Conservation (phyloP, 1,139 yeast genomes). For the Tardiomyces depauwii region DNA sequence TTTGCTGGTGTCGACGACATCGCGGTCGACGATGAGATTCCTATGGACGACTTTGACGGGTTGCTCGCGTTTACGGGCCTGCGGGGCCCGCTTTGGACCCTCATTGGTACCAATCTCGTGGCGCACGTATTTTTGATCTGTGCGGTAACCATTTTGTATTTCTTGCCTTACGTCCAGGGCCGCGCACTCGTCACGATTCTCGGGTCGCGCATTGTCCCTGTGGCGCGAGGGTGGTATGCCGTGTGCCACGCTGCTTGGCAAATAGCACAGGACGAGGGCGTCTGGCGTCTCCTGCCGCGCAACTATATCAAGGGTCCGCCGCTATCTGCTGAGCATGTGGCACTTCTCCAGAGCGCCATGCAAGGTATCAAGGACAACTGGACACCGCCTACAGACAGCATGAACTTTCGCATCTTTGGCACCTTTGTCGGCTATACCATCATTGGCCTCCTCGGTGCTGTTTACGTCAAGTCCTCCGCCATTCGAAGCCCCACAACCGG, state of each 20-base stretch:
- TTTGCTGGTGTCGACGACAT: constrained; percentile 6
- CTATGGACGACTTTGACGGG: constrained; percentile 17
- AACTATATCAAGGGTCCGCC: neutral
- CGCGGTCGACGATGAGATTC: constrained; percentile 9
- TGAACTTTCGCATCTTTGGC: constrained; percentile 6
- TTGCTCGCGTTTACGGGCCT: constrained; percentile 21
- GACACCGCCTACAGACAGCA: neutral
- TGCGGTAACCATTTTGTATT: neutral
- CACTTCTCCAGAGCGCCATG: neutral
- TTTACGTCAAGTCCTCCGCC: constrained; percentile 10
- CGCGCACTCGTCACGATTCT: neutral
- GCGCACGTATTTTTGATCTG: neutral
- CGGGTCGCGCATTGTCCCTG: neutral
- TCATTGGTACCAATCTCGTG: constrained; percentile 11
- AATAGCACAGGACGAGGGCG: neutral
- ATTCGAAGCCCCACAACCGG: neutral
- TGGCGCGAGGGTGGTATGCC: neutral
- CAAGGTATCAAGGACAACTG: neutral
- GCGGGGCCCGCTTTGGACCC: constrained; percentile 20
- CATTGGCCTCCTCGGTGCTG: constrained; percentile 6
- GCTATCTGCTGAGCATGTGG: neutral
- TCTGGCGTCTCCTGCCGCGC: neutral
- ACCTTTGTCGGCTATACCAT: constrained; percentile 12
- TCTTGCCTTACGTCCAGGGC: constrained; percentile 1
- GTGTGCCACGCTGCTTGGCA: neutral